These are phyloP conservation scores for Salix udensis DNA, from an alignment of 345 rosid genomes.

Conservation along the genomic window DNA sequence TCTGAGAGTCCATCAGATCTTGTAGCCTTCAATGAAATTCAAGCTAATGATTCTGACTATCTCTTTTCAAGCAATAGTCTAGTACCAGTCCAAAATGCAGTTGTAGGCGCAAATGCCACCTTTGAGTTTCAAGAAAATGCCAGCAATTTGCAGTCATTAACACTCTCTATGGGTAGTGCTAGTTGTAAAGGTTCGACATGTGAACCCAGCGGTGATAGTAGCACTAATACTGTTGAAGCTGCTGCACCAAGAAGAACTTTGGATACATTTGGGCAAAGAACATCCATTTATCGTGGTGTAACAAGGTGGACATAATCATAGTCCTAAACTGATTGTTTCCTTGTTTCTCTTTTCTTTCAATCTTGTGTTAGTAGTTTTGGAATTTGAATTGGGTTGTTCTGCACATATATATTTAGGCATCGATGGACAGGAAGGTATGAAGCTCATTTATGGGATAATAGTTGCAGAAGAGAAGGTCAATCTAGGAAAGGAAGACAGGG, in stretches of 20 bases:
- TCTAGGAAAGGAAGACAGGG: constrained; percentile 99
- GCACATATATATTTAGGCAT: constrained; percentile 49
- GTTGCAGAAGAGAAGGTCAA: constrained; percentile 98
- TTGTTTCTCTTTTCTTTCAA: neutral
- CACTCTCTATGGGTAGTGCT: constrained; percentile 82
- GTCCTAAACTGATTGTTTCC: neutral
- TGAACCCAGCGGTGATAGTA: constrained; percentile 65
- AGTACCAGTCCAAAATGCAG: constrained; percentile 49
- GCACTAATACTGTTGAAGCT: constrained; percentile 45
- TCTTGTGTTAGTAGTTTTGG: neutral
- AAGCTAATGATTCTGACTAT: constrained; percentile 54
- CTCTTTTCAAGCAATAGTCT: constrained; percentile 50
- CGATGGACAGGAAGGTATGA: constrained; percentile 99
- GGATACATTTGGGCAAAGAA: constrained; percentile 95
- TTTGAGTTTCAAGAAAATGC: constrained; percentile 67
- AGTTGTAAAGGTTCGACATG: constrained; percentile 61
- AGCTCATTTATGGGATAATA: constrained; percentile 99
- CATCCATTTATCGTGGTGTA: constrained; percentile 96
- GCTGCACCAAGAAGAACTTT: constrained; percentile 74
- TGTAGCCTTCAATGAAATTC: constrained; percentile 62
- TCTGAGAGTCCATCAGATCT: constrained; percentile 70
- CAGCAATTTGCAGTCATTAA: constrained; percentile 68
- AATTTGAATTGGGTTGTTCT: neutral
- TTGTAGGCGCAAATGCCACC: constrained; percentile 34
- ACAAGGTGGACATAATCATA: constrained; percentile 55